phyloP scores from a whole-genome alignment of 768 basidiomycete genomes.

The Boletus sensibilis region DNA sequence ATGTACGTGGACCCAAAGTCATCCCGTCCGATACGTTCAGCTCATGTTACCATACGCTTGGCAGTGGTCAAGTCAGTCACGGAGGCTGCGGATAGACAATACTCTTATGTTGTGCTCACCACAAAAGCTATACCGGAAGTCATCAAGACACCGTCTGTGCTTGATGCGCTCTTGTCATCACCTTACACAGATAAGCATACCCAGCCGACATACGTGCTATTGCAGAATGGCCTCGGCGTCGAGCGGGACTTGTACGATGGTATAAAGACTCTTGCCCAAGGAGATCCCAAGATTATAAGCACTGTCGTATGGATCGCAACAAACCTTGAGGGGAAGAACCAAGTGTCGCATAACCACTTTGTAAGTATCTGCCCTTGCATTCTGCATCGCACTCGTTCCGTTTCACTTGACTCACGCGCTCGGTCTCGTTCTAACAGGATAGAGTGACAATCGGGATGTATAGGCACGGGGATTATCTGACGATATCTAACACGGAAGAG shows the following conservation, averaged over 20 bases:
- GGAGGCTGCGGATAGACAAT: slow-evolving; percentile 59
- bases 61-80: slow-evolving; percentile 57
- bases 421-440: slow-evolving; percentile 28
- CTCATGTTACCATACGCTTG: neutral
- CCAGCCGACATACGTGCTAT: slow-evolving; percentile 59
- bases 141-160: slow-evolving; percentile 50
- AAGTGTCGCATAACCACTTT: slow-evolving; percentile 51
- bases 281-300: slow-evolving; percentile 52
- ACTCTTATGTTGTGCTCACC: slow-evolving; percentile 63
- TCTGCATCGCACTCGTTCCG: neutral
- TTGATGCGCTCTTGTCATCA: slow-evolving; percentile 52
- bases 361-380: slow-evolving; percentile 36
- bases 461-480: slow-evolving; percentile 42
- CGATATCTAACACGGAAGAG: slow-evolving; percentile 39
- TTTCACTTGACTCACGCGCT: neutral
- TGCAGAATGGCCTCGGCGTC: slow-evolving; percentile 68
- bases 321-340: slow-evolving; percentile 45
- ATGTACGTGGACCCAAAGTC: slow-evolving; percentile 36
- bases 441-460: slow-evolving; percentile 55
- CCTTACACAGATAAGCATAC: slow-evolving; percentile 44
- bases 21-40: neutral
- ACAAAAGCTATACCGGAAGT: slow-evolving; percentile 75
- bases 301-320: slow-evolving; percentile 55
- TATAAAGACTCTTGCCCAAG: slow-evolving; percentile 39
- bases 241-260: slow-evolving; percentile 64